Conservation (phyloP, 768 basidiomycete genomes). For the Neoboletus subvelutipes region DNA sequence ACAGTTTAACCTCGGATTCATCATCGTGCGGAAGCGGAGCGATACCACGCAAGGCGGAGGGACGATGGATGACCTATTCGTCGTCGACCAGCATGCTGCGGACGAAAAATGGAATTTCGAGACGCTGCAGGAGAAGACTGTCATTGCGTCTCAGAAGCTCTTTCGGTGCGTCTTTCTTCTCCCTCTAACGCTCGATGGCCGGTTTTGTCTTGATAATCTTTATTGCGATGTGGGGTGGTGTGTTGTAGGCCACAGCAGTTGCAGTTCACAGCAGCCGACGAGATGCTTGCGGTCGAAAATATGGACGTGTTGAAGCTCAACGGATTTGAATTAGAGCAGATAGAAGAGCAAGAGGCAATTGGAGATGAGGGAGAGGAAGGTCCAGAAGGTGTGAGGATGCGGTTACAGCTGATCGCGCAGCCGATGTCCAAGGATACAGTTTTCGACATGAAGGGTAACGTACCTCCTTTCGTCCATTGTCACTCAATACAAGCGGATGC, state of each 20-base stretch:
- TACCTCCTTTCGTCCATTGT: slow-evolving; percentile 1
- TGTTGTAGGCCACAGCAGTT: slow-evolving; percentile 66
- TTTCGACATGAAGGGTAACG: slow-evolving; percentile 82
- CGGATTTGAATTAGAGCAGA: slow-evolving; percentile 80
- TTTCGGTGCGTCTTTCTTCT: slow-evolving; percentile 56
- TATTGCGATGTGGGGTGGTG: not conserved
- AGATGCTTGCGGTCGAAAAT: slow-evolving; percentile 85
- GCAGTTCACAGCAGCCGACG: slow-evolving; percentile 87
- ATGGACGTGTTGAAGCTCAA: slow-evolving; percentile 79
- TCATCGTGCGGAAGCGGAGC: slow-evolving; percentile 69
- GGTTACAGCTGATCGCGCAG: slow-evolving; percentile 72
- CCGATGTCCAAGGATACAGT: slow-evolving; percentile 90
- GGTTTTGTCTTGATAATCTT: not conserved
- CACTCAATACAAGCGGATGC: not conserved
- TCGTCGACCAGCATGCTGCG: slow-evolving; percentile 95
- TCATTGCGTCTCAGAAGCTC: slow-evolving; percentile 82
- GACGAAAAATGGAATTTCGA: slow-evolving; percentile 99
- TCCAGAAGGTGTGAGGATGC: slow-evolving; percentile 12
- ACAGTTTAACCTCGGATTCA: slow-evolving; percentile 96
- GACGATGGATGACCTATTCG: slow-evolving; percentile 84
- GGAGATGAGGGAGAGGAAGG: slow-evolving; percentile 1
- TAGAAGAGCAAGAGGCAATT: slow-evolving; percentile 35
- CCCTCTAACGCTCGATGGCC: not conserved
- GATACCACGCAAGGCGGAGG: not conserved
- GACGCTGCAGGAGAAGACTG: slow-evolving; percentile 85